phyloP scores from a whole-genome alignment of 768 basidiomycete species.

The Hirschioporus abietinus region DNA sequence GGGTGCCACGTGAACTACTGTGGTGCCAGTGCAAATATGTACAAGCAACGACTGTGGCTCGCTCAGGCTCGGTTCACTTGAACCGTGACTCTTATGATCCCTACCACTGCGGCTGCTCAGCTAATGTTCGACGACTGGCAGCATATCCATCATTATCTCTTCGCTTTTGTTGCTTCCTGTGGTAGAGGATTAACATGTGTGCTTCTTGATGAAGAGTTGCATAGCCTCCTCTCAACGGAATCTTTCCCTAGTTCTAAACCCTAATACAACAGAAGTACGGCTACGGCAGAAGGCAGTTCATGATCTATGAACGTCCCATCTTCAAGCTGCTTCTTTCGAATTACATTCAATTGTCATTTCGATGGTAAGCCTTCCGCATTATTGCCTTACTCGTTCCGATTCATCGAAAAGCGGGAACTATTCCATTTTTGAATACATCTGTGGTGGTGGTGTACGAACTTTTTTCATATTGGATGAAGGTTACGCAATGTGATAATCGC shows the following conservation, averaged over 20 bases:
- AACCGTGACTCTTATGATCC: too few relatives aligned
- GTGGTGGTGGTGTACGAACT: too few relatives aligned
- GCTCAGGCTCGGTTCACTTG: too few relatives aligned
- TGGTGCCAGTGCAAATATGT: not conserved
- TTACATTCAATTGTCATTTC: too few relatives aligned
- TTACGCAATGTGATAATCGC: too few relatives aligned
- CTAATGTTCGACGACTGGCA: not conserved
- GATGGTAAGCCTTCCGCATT: too few relatives aligned
- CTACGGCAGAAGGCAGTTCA: not conserved
- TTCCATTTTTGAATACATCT: too few relatives aligned
- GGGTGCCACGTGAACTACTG: not conserved
- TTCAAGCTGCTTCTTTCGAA: too few relatives aligned
- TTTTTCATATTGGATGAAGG: too few relatives aligned
- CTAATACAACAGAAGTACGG: not conserved
- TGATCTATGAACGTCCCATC: not conserved
- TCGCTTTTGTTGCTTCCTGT: not conserved
- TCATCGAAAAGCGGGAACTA: too few relatives aligned
- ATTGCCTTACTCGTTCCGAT: too few relatives aligned
- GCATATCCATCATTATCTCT: not conserved
- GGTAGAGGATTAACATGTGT: not conserved
- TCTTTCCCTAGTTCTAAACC: not conserved
- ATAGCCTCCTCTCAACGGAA: not conserved
- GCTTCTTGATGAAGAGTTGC: not conserved
- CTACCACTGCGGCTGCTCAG: too few relatives aligned
- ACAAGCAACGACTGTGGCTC: not conserved